Percentiles rank a stretch among this genome's conserved stretches.
These are phyloP conservation scores for Gracilaria caudata DNA, from an alignment of 23 red algal species.

Conservation along the genomic window DNA sequence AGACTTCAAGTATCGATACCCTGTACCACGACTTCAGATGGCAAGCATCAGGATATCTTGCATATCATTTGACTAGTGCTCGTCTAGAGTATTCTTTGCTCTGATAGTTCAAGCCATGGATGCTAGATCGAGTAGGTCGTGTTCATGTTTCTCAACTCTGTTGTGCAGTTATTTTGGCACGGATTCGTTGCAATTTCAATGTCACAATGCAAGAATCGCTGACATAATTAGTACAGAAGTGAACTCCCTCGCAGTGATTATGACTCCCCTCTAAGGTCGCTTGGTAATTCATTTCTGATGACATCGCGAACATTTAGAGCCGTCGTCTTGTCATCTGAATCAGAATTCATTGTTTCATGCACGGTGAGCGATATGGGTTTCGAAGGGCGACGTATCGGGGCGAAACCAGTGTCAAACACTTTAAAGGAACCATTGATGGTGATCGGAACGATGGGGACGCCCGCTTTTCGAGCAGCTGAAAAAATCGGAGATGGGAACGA, in stretches of 20 bases:
- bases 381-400: constrained; percentile 12
- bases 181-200: background rate
- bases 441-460: constrained; percentile 48
- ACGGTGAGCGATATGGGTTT: constrained; percentile 10
- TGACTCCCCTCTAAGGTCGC: background rate
- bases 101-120: too few species aligned
- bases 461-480: constrained; percentile 22
- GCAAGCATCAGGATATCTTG: too few species aligned
- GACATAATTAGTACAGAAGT: background rate
- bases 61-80: too few species aligned
- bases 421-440: constrained; percentile 34
- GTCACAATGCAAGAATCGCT: background rate
- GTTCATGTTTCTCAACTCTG: too few species aligned
- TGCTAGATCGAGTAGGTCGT: too few species aligned
- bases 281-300: constrained; percentile 20
- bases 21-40: too few species aligned
- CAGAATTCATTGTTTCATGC: background rate
- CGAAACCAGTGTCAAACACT: constrained; percentile 7
- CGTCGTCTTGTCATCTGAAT: constrained; percentile 20
- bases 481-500: constrained; percentile 36
- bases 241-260: background rate
- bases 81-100: too few species aligned
- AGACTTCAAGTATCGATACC: too few species aligned
- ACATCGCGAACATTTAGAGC: constrained; percentile 1
- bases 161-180: too few species aligned